Base-by-base conservation (phyloP, 768 basidiomycete species). In the Stropharia rugosoannulata region DNA sequence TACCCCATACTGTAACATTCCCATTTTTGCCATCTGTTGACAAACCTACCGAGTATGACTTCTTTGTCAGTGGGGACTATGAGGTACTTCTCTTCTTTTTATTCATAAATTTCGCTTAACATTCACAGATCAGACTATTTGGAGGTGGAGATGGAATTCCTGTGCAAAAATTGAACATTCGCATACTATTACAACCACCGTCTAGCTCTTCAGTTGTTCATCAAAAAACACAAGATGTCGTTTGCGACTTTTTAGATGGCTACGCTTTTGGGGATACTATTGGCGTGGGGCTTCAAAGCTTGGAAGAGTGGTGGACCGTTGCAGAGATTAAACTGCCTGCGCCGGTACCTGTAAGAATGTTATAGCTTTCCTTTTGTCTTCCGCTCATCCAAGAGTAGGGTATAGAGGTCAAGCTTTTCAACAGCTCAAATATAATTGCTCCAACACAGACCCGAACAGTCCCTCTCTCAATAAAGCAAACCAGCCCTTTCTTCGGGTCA, bases 51-150 rank as follows among this genome's bases (percentile, higher is more conserved):
- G 74, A 64, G 15, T 94, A 91, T 61, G 79, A 87, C 50, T 63
- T 95, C 3, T 82, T 89, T 57, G 73, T 95, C 49, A 88, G 89
- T 64, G 91, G 86, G 8, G 86, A 92, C 58, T 95, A 94, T 64
- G 93, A 96, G 80, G 90, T 84, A 58, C 38, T 55, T 29, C 18
- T 40, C 38, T 57, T 35, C 43, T 19, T 46, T 29, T 29, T 37
- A 52, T 45, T 27, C 49, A 22, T 8, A 2, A 45, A 45, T 47
- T 47, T 59, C 29, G 46, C 51, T 44, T 48, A 49, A 48, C 42
- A 35, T 32, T 19, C 49, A 7, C 61, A 93, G 88, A 91, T 94
- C 54, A 77, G 93, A 59, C 76, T 94, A 45, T 95, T 93, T 66
- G 92, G 92, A 6, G 89, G 70, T 9, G 70, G 69, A 7, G 72